Evolutionary conservation across 2,329 filamentous ascomycete species (phyloP), one percentile per base, ranked within the genome.

Genomic region (Aspergillus felis): DNA sequence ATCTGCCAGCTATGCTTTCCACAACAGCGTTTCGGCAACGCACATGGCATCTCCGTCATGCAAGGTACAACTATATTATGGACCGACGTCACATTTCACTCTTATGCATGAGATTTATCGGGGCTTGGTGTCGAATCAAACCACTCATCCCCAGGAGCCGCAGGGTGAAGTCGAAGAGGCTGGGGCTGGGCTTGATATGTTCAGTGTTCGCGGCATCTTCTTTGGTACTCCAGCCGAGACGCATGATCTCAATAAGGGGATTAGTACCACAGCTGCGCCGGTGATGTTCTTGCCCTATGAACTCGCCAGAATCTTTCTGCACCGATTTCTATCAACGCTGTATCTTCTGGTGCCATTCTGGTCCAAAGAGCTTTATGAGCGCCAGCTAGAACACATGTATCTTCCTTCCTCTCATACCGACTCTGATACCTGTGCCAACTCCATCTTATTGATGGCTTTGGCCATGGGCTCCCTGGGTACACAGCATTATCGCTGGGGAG

Each of bases 1-100:
- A 12, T 62, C 63, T 1, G 57, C 63, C n/a, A 68, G 65, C 57
- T 61, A 64, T 47, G 60, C 66, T 46, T 68, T 74, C 51, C 74
- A 76, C 53, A 75, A 72, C 57, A 79, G 78, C 56, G 78, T 80
- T n/a, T 76, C 77, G 3, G 78, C 78, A 22, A 79, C 76, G 8
- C 78, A 80, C 60, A 73, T 75, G 63, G 71, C 76, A 27, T 78
- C 77, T 1, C 74, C 78, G 1, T 79, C 76, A 22, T 77, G 76
- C 56, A 66, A 72, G 38, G 70, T 79, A 17, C 76, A 80, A 58
- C 67, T 80, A 0, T 80, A 79, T 61, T 80, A 80, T 65, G 78
- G 78, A 0, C 75, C 78, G 0, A 78, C 78, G 0, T 79, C 78
- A 0, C 78, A 80, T 59, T 80, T 80, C 32, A 71, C 77, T 0